Evolutionary conservation across 192 early-diverging fungal species (phyloP).

Genomic region (Coemansia sp.): DNA sequence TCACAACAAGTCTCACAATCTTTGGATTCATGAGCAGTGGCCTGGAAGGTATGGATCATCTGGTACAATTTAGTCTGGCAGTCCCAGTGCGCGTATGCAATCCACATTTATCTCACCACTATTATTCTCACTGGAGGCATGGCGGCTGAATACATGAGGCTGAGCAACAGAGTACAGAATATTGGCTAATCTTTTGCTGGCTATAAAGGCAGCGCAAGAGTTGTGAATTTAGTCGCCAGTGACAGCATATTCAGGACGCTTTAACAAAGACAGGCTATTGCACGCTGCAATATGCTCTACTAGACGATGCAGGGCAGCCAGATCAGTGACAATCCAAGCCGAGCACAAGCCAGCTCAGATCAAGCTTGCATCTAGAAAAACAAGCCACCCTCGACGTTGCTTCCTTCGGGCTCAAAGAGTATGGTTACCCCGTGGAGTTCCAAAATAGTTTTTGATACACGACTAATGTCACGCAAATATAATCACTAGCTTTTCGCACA

Average conservation of each 20-base stretch:
- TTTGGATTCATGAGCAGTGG: constrained; percentile 62
- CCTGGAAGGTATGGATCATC: constrained; percentile 83
- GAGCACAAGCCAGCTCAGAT: constrained; percentile 85
- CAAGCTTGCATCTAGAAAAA: constrained; percentile 77
- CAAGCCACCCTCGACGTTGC: constrained; percentile 84
- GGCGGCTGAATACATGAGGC: constrained; percentile 50
- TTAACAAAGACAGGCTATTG: constrained; percentile 85
- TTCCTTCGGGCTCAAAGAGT: constrained; percentile 72
- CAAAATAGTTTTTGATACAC: constrained; percentile 49
- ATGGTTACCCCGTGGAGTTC: constrained; percentile 71
- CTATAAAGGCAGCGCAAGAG: constrained; percentile 62
- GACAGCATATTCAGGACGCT: constrained; percentile 80
- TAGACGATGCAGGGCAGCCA: constrained; percentile 72
- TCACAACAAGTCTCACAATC: constrained; percentile 57
- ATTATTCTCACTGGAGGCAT: neutral
- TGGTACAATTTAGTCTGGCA: constrained; percentile 70
- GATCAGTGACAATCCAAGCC: constrained; percentile 69
- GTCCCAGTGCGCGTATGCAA: constrained; percentile 44
- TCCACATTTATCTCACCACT: neutral
- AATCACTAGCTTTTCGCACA: too few relatives aligned
- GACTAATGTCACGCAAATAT: too few relatives aligned
- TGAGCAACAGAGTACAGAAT: constrained; percentile 67
- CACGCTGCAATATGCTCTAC: constrained; percentile 76
- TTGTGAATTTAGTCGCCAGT: constrained; percentile 55
- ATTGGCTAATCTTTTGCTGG: constrained; percentile 81